Evolutionary conservation across 1,139 yeast species (phyloP), one percentile per base, ranked within the genome.

Genomic region (Eremothecium cymbalariae): DNA sequence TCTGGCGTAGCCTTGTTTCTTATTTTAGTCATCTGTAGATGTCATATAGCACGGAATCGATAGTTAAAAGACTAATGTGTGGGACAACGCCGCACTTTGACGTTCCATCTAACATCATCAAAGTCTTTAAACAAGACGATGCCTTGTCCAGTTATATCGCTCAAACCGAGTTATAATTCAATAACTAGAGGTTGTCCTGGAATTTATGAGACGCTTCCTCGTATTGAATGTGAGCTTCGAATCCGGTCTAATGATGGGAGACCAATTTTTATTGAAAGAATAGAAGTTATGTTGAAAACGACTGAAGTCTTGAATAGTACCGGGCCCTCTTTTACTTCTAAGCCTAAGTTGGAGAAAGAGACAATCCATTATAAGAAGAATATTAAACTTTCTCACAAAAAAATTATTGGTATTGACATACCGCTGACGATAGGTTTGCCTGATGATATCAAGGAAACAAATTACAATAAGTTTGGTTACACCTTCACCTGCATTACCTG

Each of bases 181-280:
- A 57, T 72, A 1, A 73, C 75, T 0, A 59, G 65, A 32, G 83
- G 83, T 3, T 72, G 80, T 51, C 80, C 82, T 1, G 83, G 83
- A 0, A 72, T 76, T 1, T 71, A 77, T 2, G 63, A 75, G 38
- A 73, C 79, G 8, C 56, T 73, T 47, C 64, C 64, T 34, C 47
- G 72, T 42, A 41, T 52, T 1, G 55, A 53, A 27, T 51, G 58
- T 27, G 58, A 53, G 40, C 39, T 59, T 4, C 47, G 60, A 34
- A 43, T 57, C n/a, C 45, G 60, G 38, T 53, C 62, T 3, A 57
- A 47, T 30, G 51, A 56, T 34, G 57, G 95, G 46, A 77, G 72
- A 2, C 94, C 95, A 53, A 83, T 84, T 43, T 78, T 70, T 25
- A 83, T 72, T 13, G 94, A 77, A 14, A 84, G 66, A 25, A 82